Evolutionary conservation across 2,329 filamentous ascomycete species (phyloP), one percentile per base, ranked within the genome.

Genomic region (Claviceps sorghi): DNA sequence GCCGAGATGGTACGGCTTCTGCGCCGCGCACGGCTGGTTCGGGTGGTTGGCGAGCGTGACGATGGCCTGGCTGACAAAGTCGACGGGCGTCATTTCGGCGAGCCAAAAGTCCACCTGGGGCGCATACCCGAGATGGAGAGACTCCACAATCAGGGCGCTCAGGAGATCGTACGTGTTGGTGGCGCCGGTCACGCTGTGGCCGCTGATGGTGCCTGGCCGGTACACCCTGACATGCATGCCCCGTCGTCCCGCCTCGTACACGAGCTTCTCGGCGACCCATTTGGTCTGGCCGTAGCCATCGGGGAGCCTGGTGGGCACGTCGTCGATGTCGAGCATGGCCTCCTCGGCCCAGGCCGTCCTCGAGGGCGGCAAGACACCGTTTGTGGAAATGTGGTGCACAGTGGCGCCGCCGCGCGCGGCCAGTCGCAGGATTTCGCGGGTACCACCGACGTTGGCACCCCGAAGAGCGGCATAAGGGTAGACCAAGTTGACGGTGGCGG

Each of bases 1-100:
- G 6, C 86, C 86, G 0, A 90, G 71, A 59, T 90, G 86, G 67
- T 86, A 88, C 8, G 89, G 68, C 0, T 74, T 73, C 60, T 86
- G 83, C 10, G 80, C 73, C 1, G 74, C 72, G 38, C 82, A 73
- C 0, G 70, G 76, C 54, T 87, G 75, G 58, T 83, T 80, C 0
- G 70, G 76, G 54, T 87, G 75, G 58, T 83, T 80, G 42, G 82
- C 76, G 21, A 90, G 75, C 19, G 84, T 79, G 26, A 86, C 71
- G 57, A 91, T 86, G 4, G 84, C 80, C 56, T 80, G 81, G 67
- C 82, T 86, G 54, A 89, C 84, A 60, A 87, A 89, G 65, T 91
- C 86, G 15, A 88, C 86, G 0, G 86, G 86, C 0, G 86, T 89
- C 86, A 90, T 90, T 68, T 91, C 86, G 1, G 84, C 78, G 49